Evolutionary conservation across 1,284 basidiomycete species (phyloP).

Genomic region (Phaffia rhodozyma): DNA sequence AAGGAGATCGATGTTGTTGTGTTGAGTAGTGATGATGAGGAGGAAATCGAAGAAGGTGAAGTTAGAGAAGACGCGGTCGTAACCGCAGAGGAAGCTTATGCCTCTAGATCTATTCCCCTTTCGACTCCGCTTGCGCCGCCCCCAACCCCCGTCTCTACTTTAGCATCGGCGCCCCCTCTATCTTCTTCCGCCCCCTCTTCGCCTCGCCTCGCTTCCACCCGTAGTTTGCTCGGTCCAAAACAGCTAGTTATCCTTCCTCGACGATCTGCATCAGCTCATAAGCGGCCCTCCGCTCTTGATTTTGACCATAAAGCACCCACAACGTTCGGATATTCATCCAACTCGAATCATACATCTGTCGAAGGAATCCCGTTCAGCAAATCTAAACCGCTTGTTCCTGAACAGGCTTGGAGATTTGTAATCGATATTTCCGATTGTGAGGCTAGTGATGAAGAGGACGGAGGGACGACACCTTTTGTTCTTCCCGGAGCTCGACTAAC

Average conservation of each 20-base stretch:
- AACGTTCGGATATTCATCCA: neutral
- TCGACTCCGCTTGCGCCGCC: neutral
- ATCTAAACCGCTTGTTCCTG: conserved; percentile 6
- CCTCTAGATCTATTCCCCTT: neutral
- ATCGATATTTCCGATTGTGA: conserved; percentile 17
- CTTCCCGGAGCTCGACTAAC: neutral
- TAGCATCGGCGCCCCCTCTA: neutral
- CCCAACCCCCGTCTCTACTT: neutral
- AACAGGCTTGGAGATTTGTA: conserved; percentile 6
- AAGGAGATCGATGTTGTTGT: no score
- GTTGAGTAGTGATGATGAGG: neutral
- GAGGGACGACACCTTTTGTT: neutral
- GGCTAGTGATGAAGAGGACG: neutral
- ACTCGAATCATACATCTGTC: neutral
- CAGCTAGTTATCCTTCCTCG: neutral
- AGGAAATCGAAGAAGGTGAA: conserved; percentile 4
- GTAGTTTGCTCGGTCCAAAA: neutral
- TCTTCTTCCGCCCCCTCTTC: neutral
- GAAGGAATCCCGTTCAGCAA: neutral
- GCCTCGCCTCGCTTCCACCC: neutral
- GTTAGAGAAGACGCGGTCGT: neutral
- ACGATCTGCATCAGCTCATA: neutral
- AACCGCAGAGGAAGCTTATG: neutral
- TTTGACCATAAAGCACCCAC: conserved; percentile 8
- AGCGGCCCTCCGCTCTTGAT: conserved; percentile 10